These are phyloP conservation scores for Vigna reflexopilosa DNA, from an alignment of 306 rosid species.

Conservation along the genomic window DNA sequence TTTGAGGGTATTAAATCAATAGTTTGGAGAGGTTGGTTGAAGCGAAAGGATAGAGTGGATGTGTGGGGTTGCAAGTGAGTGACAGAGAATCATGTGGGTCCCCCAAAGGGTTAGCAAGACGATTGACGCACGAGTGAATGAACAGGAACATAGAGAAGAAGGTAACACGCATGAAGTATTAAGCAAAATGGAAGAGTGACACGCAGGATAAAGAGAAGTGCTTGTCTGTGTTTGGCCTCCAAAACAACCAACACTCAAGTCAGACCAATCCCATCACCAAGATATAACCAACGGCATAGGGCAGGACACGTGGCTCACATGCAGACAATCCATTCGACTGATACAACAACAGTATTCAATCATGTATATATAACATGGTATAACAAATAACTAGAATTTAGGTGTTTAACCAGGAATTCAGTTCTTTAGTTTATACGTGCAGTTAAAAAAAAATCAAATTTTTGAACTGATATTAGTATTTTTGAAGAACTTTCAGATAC, in stretches of 20 bases:
- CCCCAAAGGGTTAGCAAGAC: slow-evolving; percentile 27
- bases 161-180: slow-evolving; percentile 46
- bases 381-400: neutral
- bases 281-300: slow-evolving; percentile 58
- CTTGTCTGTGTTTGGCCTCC: slow-evolving; percentile 63
- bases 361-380: neutral
- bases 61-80: slow-evolving; percentile 33
- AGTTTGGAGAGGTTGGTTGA: slow-evolving; percentile 39
- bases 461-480: neutral
- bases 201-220: slow-evolving; percentile 35
- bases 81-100: slow-evolving; percentile 51
- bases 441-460: neutral
- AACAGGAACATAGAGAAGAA: slow-evolving; percentile 29
- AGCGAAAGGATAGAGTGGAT: slow-evolving; percentile 30
- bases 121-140: slow-evolving; percentile 55
- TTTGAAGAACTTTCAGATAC: neutral
- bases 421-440: neutral
- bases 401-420: neutral
- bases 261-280: slow-evolving; percentile 54
- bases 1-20: slow-evolving; percentile 4
- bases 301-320: slow-evolving; percentile 78
- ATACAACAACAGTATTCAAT: neutral
- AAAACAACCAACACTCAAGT: slow-evolving; percentile 61
- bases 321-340: slow-evolving; percentile 41
- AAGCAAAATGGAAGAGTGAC: slow-evolving; percentile 4